Evolutionary conservation across 2,329 filamentous ascomycete species (phyloP), one percentile per base, ranked within the genome.

Genomic region (Hypoxylon sp.): DNA sequence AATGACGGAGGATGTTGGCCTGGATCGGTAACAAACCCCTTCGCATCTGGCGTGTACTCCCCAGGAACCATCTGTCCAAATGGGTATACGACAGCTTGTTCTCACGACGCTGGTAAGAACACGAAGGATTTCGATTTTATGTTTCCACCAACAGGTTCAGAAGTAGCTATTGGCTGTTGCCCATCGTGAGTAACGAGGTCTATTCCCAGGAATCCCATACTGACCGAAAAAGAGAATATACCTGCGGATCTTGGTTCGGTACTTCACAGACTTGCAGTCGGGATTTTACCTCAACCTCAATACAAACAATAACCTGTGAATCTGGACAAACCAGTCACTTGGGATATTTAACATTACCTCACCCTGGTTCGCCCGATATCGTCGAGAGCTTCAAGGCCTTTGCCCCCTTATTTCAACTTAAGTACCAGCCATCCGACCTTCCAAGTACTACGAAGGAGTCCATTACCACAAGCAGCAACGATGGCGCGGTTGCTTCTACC

Each of bases 341-440:
- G 6, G 16, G 27, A 25, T 37, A 32, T 8, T 17, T 53, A 2
- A 32, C 36, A 15, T 37, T 53, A 46, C 50, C 50, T 6, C 40
- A 25, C n/a, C 6, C 3, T 15, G 21, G 34, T 8, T 20, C 29
- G 13, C n/a, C 15, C n/a, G 9, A 12, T 6, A 35, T 27, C 21
- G 30, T 50, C 4, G 41, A 32, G 15, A 37, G 29, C n/a, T 50
- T 50, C 19, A 25, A 19, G 1, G 40, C 26, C 8, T 11, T 17
- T 17, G 51, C 51, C n/a, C 51, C 51, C 11, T 13, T 55, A 23
- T 45, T 50, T 27, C 51, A 55, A 20, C 51, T 51, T n/a, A 41
- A 45, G 9, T 8, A 55, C 13, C 29, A 45, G 25, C 25, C 29
- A 23, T 42, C 37, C 6, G 25, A 35, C 26, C 25, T 46, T 13